A percentile compares a stretch with the other conserved stretches of the same genome.
phyloP scores from a whole-genome alignment of 2,329 filamentous ascomycete species.

The Stagonosporopsis chrysanthemi region DNA sequence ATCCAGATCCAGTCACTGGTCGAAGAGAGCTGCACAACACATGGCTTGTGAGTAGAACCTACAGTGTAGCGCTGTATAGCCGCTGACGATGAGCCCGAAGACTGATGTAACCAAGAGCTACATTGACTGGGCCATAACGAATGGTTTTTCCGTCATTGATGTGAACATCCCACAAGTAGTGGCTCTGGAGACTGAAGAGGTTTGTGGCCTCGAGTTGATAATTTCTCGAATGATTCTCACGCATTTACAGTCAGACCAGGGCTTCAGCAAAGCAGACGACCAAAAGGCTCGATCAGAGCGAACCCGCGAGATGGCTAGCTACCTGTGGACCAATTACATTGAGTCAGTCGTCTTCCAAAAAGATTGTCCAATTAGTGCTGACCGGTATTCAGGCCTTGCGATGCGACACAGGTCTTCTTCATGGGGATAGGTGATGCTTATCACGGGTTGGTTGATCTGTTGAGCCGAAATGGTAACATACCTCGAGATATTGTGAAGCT shows the following conservation, averaged over 20 bases:
- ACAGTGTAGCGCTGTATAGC: conserved; percentile 40
- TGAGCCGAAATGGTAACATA: conserved; percentile 74
- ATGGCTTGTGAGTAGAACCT: conserved; percentile 75
- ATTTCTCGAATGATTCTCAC: conserved; percentile 6
- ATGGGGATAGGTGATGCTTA: conserved; percentile 92
- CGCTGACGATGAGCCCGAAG: conserved; percentile 62
- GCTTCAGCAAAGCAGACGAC: conserved; percentile 58
- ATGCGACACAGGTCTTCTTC: conserved; percentile 78
- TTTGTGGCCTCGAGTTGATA: conserved; percentile 41
- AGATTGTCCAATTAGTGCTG: neutral
- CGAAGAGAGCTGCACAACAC: conserved; percentile 82
- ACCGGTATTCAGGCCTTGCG: conserved; percentile 56
- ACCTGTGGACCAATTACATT: conserved; percentile 97
- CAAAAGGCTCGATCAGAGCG: conserved; percentile 50
- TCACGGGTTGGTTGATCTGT: conserved; percentile 79
- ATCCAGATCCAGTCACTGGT: conserved; percentile 64
- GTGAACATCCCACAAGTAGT: conserved; percentile 86
- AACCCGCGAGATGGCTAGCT: conserved; percentile 76
- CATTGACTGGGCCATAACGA: conserved; percentile 80
- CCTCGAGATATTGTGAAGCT: neutral
- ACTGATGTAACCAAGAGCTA: conserved; percentile 82
- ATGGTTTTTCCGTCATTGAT: conserved; percentile 85
- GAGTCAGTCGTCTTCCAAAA: conserved; percentile 59
- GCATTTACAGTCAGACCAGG: conserved; percentile 25
- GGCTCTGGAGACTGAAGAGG: conserved; percentile 63